Evolutionary conservation across 192 early-diverging fungal species (phyloP).

Genomic region (Oehlia diaphana): DNA sequence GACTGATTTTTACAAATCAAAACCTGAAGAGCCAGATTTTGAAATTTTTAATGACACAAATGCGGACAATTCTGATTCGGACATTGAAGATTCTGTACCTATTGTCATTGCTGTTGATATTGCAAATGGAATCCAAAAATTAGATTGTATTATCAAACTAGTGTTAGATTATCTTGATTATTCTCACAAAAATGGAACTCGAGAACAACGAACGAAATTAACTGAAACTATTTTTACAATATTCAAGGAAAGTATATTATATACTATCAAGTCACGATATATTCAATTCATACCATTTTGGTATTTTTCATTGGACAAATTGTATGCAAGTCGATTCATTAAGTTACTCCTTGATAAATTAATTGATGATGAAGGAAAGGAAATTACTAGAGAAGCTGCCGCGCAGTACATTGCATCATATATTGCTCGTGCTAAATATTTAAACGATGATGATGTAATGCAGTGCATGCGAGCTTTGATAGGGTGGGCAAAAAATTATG

Average conservation of each 20-base stretch:
- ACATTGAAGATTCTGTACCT: conserved; percentile 42
- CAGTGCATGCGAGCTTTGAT: conserved; percentile 68
- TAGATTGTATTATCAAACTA: conserved; percentile 71
- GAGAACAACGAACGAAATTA: conserved; percentile 48
- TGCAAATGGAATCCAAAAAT: conserved; percentile 63
- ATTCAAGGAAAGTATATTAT: conserved; percentile 77
- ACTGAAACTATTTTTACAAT: conserved; percentile 71
- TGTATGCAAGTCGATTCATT: conserved; percentile 78
- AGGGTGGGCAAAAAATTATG: conserved; percentile 64
- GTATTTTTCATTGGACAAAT: conserved; percentile 67
- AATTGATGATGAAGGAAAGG: conserved; percentile 58
- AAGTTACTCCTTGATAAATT: conserved; percentile 40
- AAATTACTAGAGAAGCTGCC: conserved; percentile 72
- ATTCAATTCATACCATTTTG: conserved; percentile 93
- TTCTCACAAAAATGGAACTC: conserved; percentile 34
- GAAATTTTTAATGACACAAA: conserved; percentile 50
- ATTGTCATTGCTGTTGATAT: conserved; percentile 46
- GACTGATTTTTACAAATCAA: background rate
- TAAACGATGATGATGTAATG: conserved; percentile 64
- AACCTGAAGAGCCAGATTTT: background rate
- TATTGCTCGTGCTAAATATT: conserved; percentile 81
- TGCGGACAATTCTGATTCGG: conserved; percentile 39
- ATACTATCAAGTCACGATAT: conserved; percentile 87
- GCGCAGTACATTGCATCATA: conserved; percentile 86
- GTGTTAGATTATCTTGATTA: conserved; percentile 62